Evolutionary conservation across 2,329 filamentous ascomycete genomes (phyloP).

Genomic region (Verticillium tricorpus): DNA sequence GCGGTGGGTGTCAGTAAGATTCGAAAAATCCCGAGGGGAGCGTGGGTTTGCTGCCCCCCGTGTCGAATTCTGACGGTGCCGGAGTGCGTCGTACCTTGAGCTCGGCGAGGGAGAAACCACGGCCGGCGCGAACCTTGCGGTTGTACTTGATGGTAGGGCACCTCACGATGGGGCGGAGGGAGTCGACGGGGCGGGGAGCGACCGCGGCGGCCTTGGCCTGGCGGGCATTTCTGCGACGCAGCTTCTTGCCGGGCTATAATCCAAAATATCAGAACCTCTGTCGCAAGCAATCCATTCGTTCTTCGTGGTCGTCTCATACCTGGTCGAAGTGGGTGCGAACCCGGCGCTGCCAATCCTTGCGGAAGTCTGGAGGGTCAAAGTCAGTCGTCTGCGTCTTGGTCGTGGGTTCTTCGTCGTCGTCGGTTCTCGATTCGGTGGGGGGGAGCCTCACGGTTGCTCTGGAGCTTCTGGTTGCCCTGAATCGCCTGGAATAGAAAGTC

Average conservation of each 20-base stretch:
- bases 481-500: constrained; percentile 55
- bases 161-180: constrained; percentile 91
- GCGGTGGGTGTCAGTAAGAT: constrained; percentile 9
- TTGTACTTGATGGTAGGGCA: constrained; percentile 99
- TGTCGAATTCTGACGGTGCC: background rate
- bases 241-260: constrained; percentile 87
- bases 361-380: constrained; percentile 67
- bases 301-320: constrained; percentile 53
- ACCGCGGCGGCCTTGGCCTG: constrained; percentile 91
- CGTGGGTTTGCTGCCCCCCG: background rate
- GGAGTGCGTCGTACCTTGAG: constrained; percentile 71
- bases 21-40: background rate
- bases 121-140: constrained; percentile 91
- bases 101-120: constrained; percentile 96
- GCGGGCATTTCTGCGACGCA: constrained; percentile 84
- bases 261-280: constrained; percentile 15
- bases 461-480: constrained; percentile 99
- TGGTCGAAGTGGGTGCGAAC: constrained; percentile 99
- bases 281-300: constrained; percentile 15
- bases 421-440: constrained; percentile 16
- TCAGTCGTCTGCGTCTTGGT: constrained; percentile 32
- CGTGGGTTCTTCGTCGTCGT: constrained; percentile 23
- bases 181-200: constrained; percentile 95
- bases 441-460: constrained; percentile 77
- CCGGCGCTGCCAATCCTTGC: constrained; percentile 99